Evolutionary conservation across 164 flowering plant species (phyloP), one percentile per base, ranked within the genome.

Genomic region (Saururus chinensis): DNA sequence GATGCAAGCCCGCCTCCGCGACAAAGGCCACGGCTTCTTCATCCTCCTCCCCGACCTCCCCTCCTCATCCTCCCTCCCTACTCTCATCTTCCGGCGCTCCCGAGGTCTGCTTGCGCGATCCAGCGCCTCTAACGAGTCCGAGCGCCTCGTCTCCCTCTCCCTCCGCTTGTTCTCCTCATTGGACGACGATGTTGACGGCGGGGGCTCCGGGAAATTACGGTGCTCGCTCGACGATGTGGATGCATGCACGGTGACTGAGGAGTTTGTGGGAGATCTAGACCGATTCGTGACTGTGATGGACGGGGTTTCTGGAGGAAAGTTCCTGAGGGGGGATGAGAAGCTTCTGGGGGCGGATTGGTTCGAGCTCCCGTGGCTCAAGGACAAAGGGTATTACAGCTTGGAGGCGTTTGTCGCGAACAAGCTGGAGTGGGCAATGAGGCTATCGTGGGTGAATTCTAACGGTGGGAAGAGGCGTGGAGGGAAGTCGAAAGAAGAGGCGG

Each of bases 301-400:
- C 68, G 68, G 68, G 51, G 73, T 89, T 3, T 84, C 96, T 11
- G 73, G 74, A 60, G 86, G 84, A 51, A 79, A 51, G 25, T 92
- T 92, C 70, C 70, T 92, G 82, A 80, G 86, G 60, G 87, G 90
- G 7, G 88, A 77, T 21, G 91, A 69, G 52, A 70, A 67, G 19
- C 80, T 60, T 22, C 58, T 80, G 80, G 84, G 81, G 12, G 68
- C 65, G 10, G 76, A 75, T 30, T 92, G 96, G 98, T 80, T 80
- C 58, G 98, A 92, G 63, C 63, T 92, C 68, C 69, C 70, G 41
- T 92, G 98, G 98, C 71, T 92, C 74, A 89, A 84, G 72, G 83
- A 67, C 0, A 87, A 81, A 66, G 98, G 98, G 42, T 92, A 86
- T 72, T 92, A 89, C 55, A 78, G 87, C 45, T 22, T 89, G 42